phyloP scores from a whole-genome alignment of 176 grass and related monocot genomes.

The Pontederia crassipes region DNA sequence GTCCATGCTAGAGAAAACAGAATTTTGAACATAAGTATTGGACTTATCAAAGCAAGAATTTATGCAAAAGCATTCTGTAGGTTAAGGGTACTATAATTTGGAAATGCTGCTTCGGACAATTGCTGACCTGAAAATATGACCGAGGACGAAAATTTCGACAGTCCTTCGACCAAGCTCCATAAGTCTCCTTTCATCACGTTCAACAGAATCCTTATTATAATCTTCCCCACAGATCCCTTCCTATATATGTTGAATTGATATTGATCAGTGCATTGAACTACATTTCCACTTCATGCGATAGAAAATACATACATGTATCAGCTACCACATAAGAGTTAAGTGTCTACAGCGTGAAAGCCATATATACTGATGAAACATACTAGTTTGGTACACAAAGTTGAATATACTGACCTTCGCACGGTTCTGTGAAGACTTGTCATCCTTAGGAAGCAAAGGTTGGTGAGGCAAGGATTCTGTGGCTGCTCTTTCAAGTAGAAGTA shows the following conservation, averaged over 20 bases:
- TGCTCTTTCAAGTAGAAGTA: constrained; percentile 54
- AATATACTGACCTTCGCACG: constrained; percentile 26
- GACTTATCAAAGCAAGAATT: no score
- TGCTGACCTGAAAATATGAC: constrained; percentile 28
- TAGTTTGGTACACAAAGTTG: background rate
- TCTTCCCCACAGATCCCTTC: constrained; percentile 30
- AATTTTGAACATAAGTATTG: no score
- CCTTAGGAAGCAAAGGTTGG: constrained; percentile 59
- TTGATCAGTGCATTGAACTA: no score
- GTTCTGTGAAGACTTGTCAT: constrained; percentile 73
- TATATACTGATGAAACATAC: background rate
- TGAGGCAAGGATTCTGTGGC: constrained; percentile 59
- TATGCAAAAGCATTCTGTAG: no score
- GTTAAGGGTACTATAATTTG: no score
- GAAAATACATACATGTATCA: no score
- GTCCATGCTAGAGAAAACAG: no score
- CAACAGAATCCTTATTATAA: constrained; percentile 17
- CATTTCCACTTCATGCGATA: no score
- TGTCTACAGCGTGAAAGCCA: background rate
- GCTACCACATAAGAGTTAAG: background rate
- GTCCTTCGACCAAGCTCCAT: constrained; percentile 32
- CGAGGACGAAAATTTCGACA: constrained; percentile 28
- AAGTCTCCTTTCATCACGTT: constrained; percentile 29
- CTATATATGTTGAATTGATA: constrained; percentile 8
- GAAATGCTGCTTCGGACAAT: background rate